Conservation (phyloP, 1,139 yeast genomes). For the Yamadazyma conglobata region DNA sequence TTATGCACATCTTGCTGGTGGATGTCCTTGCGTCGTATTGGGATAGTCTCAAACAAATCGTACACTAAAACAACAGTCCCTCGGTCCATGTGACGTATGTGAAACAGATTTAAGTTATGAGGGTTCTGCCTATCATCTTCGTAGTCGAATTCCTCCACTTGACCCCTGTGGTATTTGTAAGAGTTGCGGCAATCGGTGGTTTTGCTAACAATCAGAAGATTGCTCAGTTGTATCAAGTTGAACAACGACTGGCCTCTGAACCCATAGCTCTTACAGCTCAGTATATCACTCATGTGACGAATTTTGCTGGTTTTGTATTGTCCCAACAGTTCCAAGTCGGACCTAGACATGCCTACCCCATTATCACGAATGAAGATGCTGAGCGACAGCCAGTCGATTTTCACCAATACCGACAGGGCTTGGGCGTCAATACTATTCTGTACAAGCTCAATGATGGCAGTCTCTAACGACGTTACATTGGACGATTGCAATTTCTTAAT, state of each 20-base stretch:
- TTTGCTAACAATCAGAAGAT: slow-evolving; percentile 5
- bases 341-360: slow-evolving; percentile 66
- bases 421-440: slow-evolving; percentile 81
- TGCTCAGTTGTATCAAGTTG: slow-evolving; percentile 33
- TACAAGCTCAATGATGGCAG: slow-evolving; percentile 68
- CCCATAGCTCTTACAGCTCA: slow-evolving; percentile 51
- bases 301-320: slow-evolving; percentile 75
- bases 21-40: slow-evolving; percentile 49
- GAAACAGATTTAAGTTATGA: slow-evolving; percentile 5
- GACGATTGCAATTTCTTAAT: slow-evolving; percentile 1
- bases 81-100: slow-evolving; percentile 4
- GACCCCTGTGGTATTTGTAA: not conserved
- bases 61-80: slow-evolving; percentile 54
- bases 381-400: slow-evolving; percentile 54
- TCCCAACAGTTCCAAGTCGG: slow-evolving; percentile 61
- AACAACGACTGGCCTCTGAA: slow-evolving; percentile 83
- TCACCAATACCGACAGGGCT: slow-evolving; percentile 57
- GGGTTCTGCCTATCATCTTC: slow-evolving; percentile 10
- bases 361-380: slow-evolving; percentile 72
- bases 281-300: slow-evolving; percentile 46
- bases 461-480: slow-evolving; percentile 9
- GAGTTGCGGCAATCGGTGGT: not conserved
- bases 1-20: slow-evolving; percentile 19
- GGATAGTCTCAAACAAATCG: slow-evolving; percentile 51
- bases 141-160: slow-evolving; percentile 4